Evolutionary conservation across 148 eudicot species (phyloP).

Genomic region (Selenicereus undatus): DNA sequence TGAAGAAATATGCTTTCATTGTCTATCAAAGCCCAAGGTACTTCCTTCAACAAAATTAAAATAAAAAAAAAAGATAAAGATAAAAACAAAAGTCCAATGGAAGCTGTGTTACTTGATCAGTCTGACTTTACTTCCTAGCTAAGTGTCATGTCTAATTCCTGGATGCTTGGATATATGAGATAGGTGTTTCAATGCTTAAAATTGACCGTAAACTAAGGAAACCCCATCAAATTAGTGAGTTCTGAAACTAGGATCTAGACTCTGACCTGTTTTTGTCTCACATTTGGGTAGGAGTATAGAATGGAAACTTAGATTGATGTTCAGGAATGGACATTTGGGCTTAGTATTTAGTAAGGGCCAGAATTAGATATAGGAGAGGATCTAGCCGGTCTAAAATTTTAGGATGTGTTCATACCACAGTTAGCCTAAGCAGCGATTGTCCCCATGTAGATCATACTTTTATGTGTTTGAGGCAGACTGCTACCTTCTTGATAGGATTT

Average conservation of each 20-base stretch:
- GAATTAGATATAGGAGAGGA: no score
- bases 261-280: neutral
- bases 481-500: no score
- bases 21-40: neutral
- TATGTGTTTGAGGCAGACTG: no score
- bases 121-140: no score
- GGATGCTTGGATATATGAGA: neutral
- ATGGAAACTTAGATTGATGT: constrained; percentile 2
- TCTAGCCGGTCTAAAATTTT: neutral
- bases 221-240: neutral
- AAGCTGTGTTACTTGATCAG: no score
- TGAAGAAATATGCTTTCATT: neutral
- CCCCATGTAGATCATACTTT: no score
- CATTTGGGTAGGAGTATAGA: neutral
- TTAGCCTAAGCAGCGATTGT: no score
- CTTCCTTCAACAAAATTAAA: no score
- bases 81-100: no score
- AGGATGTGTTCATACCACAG: neutral
- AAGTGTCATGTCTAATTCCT: no score
- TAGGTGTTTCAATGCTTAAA: neutral
- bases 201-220: neutral
- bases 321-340: neutral
- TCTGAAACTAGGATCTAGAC: neutral
- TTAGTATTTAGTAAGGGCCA: neutral
- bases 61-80: no score